Base-by-base conservation (phyloP, 1,284 basidiomycete species). In the Microbotryum violaceum region DNA sequence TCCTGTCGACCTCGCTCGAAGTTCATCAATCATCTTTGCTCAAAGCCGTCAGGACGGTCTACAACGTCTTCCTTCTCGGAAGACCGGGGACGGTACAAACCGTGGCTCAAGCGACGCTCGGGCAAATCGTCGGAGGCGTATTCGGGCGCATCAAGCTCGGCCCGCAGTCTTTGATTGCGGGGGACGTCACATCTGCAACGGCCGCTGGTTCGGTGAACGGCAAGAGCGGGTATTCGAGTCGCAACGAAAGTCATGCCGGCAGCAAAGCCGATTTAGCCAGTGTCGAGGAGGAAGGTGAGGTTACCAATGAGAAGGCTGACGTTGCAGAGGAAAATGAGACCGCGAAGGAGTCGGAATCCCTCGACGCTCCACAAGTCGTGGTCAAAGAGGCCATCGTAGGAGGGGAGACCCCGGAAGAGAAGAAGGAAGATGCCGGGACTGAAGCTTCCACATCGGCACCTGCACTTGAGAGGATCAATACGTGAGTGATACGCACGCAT, bases 61-160 rank as follows among this genome's bases (percentile, higher is more conserved):
- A 97, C 78, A 97, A 97, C 73, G 86, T 97, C 61, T 97, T 97
- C 75, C 80, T 97, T 37, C 80, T 96, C 62, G 91, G 89, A 69
- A 82, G 83, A 44, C 91, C 94, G 70, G 83, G 87, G 6, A 88
- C 91, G 57, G 97, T 93, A 71, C 93, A 97, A 76, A 91, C 89
- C 77, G 91, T 97, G 31, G 93, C 93, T 10, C 93, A 97, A 76
- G 93, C 92, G 23, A 91, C 92, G 20, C 81, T 97, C 20, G 92
- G 91, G 0, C 93, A 97, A 76, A 97, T 97, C 86, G 91, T 97
- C 2, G 88, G 94, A 71, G 91, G 94, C 72, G 85, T 97, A 58
- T 97, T 97, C 75, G 82, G 87, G 9, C 82, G 93, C 14, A 75
- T 81, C 33, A 54, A 56, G 18, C 31, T 70, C 18, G 62, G 56